A percentile compares a stretch with the other conserved stretches of the same genome.
These are phyloP conservation scores for Colletotrichum tropicale DNA, from an alignment of 2,329 filamentous ascomycete species.

Conservation along the genomic window DNA sequence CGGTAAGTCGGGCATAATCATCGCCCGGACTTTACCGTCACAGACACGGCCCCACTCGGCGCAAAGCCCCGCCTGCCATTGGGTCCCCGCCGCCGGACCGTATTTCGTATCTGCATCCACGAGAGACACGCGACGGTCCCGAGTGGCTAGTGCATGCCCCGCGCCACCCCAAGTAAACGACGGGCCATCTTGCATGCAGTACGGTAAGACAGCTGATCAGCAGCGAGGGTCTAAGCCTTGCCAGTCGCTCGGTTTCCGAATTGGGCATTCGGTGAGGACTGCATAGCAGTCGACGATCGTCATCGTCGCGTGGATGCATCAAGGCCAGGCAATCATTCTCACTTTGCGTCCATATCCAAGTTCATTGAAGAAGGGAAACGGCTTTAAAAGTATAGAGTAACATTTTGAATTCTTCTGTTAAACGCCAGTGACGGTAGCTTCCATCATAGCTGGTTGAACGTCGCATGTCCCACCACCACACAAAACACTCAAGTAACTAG, in stretches of 20 bases:
- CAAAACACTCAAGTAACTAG: no score
- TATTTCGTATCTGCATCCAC: conserved; percentile 16
- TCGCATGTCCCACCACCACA: no score
- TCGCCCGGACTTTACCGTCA: background rate
- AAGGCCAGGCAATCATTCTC: background rate
- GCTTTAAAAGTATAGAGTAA: no score
- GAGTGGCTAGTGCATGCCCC: background rate
- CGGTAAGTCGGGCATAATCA: conserved; percentile 1
- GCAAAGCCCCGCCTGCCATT: background rate
- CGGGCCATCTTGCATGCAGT: background rate
- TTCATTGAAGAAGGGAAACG: background rate
- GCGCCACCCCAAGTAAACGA: background rate
- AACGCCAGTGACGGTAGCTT: background rate
- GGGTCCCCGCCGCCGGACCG: background rate
- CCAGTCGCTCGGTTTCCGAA: background rate
- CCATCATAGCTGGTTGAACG: background rate
- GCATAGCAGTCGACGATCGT: background rate
- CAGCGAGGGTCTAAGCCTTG: background rate
- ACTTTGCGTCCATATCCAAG: background rate
- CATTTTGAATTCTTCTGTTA: no score
- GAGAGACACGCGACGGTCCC: conserved; percentile 6
- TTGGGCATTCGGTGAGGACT: background rate
- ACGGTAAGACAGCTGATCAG: background rate
- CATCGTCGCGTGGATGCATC: background rate
- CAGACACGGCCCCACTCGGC: conserved; percentile 1